These are phyloP conservation scores for Ceratobasidium sp. DNA, from an alignment of 1,284 basidiomycete species.

Conservation along the genomic window DNA sequence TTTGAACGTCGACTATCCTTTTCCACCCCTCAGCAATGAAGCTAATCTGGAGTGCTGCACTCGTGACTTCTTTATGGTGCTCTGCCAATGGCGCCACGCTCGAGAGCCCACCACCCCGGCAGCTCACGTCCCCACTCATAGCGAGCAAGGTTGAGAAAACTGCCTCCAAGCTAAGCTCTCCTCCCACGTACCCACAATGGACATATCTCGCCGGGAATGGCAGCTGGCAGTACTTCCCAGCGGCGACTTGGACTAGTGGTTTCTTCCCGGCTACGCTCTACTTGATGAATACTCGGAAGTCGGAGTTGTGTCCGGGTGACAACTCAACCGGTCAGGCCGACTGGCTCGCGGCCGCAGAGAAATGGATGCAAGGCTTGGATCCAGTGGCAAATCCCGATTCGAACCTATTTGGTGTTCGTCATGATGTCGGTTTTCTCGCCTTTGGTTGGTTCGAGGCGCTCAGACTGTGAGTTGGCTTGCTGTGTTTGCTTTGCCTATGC, in stretches of 20 bases:
- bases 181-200: slow-evolving; percentile 71
- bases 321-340: slow-evolving; percentile 53
- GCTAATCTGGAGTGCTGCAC: slow-evolving; percentile 6
- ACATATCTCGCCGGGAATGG: slow-evolving; percentile 62
- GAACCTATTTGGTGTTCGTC: slow-evolving; percentile 59
- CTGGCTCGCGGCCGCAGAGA: slow-evolving; percentile 68
- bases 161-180: slow-evolving; percentile 53
- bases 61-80: not conserved
- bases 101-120: slow-evolving; percentile 45
- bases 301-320: slow-evolving; percentile 59
- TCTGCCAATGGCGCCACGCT: slow-evolving; percentile 4
- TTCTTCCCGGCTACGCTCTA: slow-evolving; percentile 76
- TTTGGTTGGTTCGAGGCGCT: slow-evolving; percentile 73
- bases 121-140: slow-evolving; percentile 71
- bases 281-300: slow-evolving; percentile 64
- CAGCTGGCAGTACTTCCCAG: slow-evolving; percentile 66
- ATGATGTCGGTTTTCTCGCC: slow-evolving; percentile 79
- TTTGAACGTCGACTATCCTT: slow-evolving; percentile 1
- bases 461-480: slow-evolving; percentile 55
- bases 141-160: slow-evolving; percentile 69
- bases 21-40: slow-evolving; percentile 17
- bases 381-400: slow-evolving; percentile 63
- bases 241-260: slow-evolving; percentile 75
- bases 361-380: slow-evolving; percentile 66
- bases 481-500: not conserved